Percentiles rank a stretch among this genome's conserved stretches.
Evolutionary conservation across 2,329 filamentous ascomycete species (phyloP).

Genomic region (Plectosphaerella sp.): DNA sequence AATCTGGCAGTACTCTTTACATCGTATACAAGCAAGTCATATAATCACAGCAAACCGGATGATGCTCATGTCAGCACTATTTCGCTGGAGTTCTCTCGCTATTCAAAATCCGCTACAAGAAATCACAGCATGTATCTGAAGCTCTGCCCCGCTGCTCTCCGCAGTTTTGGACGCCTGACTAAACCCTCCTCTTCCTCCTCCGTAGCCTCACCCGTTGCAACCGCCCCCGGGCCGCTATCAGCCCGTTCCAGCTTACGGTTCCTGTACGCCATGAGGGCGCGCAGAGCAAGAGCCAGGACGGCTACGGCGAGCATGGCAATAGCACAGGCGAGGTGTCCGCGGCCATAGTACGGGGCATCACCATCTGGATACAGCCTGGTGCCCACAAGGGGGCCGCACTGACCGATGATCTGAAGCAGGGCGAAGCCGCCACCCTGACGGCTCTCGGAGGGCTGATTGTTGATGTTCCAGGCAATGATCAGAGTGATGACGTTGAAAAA

Average conservation of each 20-base stretch:
- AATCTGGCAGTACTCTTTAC: no score
- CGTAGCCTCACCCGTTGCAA: not conserved
- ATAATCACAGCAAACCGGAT: not conserved
- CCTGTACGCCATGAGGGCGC: constrained; percentile 44
- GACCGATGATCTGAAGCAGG: constrained; percentile 75
- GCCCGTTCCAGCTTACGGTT: constrained; percentile 42
- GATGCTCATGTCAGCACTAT: no score
- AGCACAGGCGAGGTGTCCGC: constrained; percentile 60
- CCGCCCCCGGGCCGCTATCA: constrained; percentile 14
- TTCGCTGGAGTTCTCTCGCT: no score
- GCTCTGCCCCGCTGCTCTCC: constrained; percentile 14
- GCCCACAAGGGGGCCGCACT: constrained; percentile 71
- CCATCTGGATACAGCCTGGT: constrained; percentile 58
- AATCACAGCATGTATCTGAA: constrained; percentile 45
- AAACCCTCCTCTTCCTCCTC: constrained; percentile 27
- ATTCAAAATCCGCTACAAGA: no score
- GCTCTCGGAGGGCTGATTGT: constrained; percentile 70
- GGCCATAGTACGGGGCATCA: constrained; percentile 58
- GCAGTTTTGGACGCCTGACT: constrained; percentile 24
- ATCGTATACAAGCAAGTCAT: not conserved
- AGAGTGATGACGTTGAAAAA: constrained; percentile 84
- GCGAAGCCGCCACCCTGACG: constrained; percentile 74
- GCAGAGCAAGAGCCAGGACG: constrained; percentile 46
- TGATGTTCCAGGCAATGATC: constrained; percentile 83
- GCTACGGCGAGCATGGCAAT: constrained; percentile 60